Evolutionary conservation across 345 rosid genomes (phyloP).

Genomic region (Salix exigua): DNA sequence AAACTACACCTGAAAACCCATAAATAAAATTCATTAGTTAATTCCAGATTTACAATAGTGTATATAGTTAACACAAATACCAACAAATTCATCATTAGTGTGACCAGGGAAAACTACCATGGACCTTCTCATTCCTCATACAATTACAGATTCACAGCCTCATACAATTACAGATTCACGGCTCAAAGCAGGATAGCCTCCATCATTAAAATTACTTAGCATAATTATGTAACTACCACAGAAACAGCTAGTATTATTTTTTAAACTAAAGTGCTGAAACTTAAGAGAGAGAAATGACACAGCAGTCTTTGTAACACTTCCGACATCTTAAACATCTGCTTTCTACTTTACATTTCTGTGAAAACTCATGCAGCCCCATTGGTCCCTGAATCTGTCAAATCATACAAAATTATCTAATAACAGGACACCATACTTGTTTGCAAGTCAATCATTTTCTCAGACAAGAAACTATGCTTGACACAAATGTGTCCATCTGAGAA

Average conservation of each 20-base stretch:
- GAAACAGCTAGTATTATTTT: background rate
- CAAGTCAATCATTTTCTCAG: background rate
- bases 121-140: background rate
- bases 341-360: background rate
- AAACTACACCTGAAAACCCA: conserved; percentile 5
- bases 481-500: background rate
- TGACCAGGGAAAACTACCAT: background rate
- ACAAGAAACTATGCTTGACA: background rate
- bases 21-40: background rate
- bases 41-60: background rate
- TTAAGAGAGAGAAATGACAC: background rate
- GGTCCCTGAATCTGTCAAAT: background rate
- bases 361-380: background rate
- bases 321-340: background rate
- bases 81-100: background rate
- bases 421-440: background rate
- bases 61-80: background rate
- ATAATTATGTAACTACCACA: background rate
- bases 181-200: background rate
- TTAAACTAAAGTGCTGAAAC: background rate
- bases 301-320: background rate
- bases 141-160: background rate
- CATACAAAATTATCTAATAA: background rate
- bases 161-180: background rate
- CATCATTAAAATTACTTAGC: background rate